Evolutionary conservation across 768 basidiomycete genomes (phyloP), one percentile per base, ranked within the genome.

Genomic region (Agrocybe pediades): DNA sequence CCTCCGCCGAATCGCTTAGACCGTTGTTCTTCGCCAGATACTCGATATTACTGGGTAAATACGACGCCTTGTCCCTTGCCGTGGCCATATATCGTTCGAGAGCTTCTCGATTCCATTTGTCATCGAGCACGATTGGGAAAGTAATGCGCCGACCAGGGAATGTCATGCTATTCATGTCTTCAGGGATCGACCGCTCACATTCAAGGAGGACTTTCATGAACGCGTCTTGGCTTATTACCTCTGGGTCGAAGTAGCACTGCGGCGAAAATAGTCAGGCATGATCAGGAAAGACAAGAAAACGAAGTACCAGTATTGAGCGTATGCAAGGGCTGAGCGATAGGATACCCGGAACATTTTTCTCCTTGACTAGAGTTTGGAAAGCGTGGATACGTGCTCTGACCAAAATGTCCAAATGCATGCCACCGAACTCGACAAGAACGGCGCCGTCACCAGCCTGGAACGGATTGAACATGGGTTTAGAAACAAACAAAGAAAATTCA

Each of bases 11-110:
- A 5, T 73, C 74, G 1, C 74, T 57, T 9, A 87, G 67, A 0
- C 85, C 85, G 57, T 86, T 87, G 41, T 85, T 86, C 33, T 69
- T 71, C 0, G 84, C 84, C 1, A 88, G 74, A 59, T 88, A 88
- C 33, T 85, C 81, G 29, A 87, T 69, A 58, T 90, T 88, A 63
- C 81, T 84, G 0, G 86, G 87, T 0, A 90, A 69, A 65, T 88
- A 90, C 1, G 81, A 82, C 0, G 86, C 86, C 46, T 77, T 77
- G 43, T 78, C 73, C 9, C 87, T 71, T 0, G 72, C 80, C 0
- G 79, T 77, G 6, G 65, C 68, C 78, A 81, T 84, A 63, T 90
- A 87, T 19, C 79, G 73, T 41, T 76, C 64, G 23, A 87, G 69
- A 3, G 85, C 84, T 9, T 82, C 82, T 8, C 71, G 71, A 54